Percentiles rank a stretch among this genome's conserved stretches.
Conservation (phyloP, 2,329 filamentous ascomycete species). For the Aspergillus luchuensis region DNA sequence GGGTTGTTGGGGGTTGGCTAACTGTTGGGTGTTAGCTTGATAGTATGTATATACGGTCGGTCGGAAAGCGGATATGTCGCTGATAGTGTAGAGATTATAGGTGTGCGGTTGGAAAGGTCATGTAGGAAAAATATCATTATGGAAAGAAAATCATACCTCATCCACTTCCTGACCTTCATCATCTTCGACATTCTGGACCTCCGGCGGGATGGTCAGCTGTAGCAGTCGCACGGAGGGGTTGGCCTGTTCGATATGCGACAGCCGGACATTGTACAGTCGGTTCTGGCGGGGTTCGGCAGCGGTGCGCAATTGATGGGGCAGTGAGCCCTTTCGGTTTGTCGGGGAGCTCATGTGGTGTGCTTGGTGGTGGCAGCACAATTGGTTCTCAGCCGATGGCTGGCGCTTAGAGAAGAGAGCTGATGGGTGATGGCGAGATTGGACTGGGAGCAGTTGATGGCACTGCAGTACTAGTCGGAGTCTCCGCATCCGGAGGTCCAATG, state of each 20-base stretch:
- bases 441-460: neutral
- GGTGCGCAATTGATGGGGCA: slow-evolving; percentile 70
- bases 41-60: neutral
- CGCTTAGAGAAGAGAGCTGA: slow-evolving; percentile 5
- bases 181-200: slow-evolving; percentile 34
- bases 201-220: slow-evolving; percentile 60
- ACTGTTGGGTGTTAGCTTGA: neutral
- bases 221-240: slow-evolving; percentile 71
- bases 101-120: neutral
- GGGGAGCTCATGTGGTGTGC: slow-evolving; percentile 31
- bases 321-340: slow-evolving; percentile 35
- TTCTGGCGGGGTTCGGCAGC: slow-evolving; percentile 70
- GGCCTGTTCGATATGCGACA: slow-evolving; percentile 64
- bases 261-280: slow-evolving; percentile 63
- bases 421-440: slow-evolving; percentile 6
- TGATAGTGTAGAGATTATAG: neutral
- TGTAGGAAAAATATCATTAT: too few species aligned
- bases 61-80: neutral
- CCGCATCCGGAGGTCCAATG: slow-evolving; percentile 6
- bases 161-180: slow-evolving; percentile 30
- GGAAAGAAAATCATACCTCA: slow-evolving; percentile 49
- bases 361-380: neutral
- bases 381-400: slow-evolving; percentile 5
- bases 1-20: slow-evolving; percentile 22
- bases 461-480: neutral